Percentiles rank a stretch among this genome's conserved stretches.
These are phyloP conservation scores for Eucalyptus rudis DNA, from an alignment of 345 rosid species.

Conservation along the genomic window DNA sequence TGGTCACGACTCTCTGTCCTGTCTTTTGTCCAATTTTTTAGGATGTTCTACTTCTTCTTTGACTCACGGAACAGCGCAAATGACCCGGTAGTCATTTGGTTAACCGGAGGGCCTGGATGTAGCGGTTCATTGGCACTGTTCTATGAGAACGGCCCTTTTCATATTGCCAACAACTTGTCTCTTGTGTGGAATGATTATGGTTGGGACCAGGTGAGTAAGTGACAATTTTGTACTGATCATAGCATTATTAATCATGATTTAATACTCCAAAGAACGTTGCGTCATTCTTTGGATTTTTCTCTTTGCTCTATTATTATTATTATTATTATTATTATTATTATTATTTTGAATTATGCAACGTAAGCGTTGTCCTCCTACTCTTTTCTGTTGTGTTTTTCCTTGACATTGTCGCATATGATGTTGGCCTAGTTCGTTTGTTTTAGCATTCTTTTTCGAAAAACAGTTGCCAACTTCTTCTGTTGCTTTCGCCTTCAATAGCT, in stretches of 20 bases:
- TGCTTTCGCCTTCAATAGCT: neutral
- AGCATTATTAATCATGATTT: neutral
- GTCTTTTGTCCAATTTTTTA: neutral
- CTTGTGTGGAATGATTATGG: conserved; percentile 77
- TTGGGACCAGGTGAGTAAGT: conserved; percentile 59
- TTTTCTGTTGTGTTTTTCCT: neutral
- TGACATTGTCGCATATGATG: neutral
- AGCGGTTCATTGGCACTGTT: conserved; percentile 73
- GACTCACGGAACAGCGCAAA: conserved; percentile 40
- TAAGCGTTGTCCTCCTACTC: neutral
- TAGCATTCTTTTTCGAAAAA: neutral
- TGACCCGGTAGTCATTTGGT: conserved; percentile 85
- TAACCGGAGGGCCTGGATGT: conserved; percentile 95
- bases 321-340: no score
- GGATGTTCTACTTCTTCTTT: conserved; percentile 35
- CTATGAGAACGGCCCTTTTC: conserved; percentile 84
- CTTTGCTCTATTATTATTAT: neutral
- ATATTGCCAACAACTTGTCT: conserved; percentile 35
- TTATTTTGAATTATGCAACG: neutral
- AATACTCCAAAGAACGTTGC: neutral
- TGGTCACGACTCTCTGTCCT: neutral
- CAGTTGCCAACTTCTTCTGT: neutral
- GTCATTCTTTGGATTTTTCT: neutral
- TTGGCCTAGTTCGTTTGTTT: neutral
- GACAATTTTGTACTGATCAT: neutral